Conservation (phyloP, 257 asterid species). For the Solanum sejunctum region DNA sequence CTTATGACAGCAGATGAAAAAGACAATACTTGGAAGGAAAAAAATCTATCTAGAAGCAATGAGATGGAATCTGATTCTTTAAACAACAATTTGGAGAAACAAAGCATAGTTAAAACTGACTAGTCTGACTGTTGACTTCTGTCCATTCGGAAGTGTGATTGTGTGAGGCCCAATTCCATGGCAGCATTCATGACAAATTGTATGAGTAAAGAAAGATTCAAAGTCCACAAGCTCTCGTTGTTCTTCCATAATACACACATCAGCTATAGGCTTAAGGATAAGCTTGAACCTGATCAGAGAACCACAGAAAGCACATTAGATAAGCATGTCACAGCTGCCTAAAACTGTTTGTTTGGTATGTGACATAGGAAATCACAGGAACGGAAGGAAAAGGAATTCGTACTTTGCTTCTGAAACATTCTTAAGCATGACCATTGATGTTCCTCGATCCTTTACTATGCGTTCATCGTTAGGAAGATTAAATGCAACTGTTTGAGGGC, state of each 20-base stretch:
- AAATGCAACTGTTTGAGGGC: conserved; percentile 97
- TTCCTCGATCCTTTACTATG: conserved; percentile 85
- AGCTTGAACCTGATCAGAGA: conserved; percentile 60
- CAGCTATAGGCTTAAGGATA: conserved; percentile 85
- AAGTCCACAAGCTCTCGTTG: conserved; percentile 66
- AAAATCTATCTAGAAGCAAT: background rate
- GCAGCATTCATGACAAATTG: conserved; percentile 92
- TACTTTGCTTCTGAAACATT: conserved; percentile 97
- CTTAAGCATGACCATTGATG: conserved; percentile 97
- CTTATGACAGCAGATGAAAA: background rate
- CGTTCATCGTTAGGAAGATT: conserved; percentile 97
- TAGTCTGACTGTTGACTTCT: conserved; percentile 82
- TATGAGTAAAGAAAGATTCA: conserved; percentile 88
- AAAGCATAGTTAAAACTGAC: conserved; percentile 21
- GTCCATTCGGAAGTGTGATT: conserved; percentile 69
- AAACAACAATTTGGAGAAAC: background rate
- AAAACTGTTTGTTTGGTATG: conserved; percentile 40
- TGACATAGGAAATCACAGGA: background rate
- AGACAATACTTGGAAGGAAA: background rate
- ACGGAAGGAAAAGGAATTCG: background rate
- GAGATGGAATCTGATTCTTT: background rate
- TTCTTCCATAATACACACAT: conserved; percentile 56
- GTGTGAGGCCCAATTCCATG: conserved; percentile 99
- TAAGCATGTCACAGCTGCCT: background rate
- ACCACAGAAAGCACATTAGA: conserved; percentile 2